Evolutionary conservation across 305 asterid genomes (phyloP).

Genomic region (Solanum chacoense): DNA sequence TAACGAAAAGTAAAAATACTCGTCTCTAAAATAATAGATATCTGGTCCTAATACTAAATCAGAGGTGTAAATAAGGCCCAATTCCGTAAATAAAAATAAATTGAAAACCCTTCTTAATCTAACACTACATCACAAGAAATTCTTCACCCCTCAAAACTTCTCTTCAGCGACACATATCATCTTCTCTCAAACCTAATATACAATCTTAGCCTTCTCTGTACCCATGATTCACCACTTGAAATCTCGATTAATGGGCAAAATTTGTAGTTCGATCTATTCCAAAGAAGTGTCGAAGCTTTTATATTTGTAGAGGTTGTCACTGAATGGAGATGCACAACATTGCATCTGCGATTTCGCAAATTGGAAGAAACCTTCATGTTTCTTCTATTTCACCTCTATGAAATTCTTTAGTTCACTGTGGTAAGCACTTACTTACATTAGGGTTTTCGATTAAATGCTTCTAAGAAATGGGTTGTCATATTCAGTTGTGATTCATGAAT

Average conservation of each 20-base stretch:
- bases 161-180: background rate
- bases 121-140: background rate
- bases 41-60: background rate
- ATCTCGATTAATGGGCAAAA: background rate
- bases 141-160: background rate
- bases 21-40: background rate
- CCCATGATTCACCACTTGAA: background rate
- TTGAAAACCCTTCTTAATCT: background rate
- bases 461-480: background rate
- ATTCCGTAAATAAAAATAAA: background rate
- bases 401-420: background rate
- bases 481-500: background rate
- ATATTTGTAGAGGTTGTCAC: background rate
- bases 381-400: background rate
- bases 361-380: background rate
- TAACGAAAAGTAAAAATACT: background rate
- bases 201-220: background rate
- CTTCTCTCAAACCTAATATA: background rate
- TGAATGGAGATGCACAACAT: background rate
- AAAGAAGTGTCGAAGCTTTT: background rate
- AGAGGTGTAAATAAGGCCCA: background rate
- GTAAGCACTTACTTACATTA: background rate
- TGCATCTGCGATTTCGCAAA: background rate
- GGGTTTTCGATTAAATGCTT: background rate
- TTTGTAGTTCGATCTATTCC: background rate